Base-by-base conservation (phyloP, 2,329 filamentous ascomycete species). In the Cordyceps cateniannulata region DNA sequence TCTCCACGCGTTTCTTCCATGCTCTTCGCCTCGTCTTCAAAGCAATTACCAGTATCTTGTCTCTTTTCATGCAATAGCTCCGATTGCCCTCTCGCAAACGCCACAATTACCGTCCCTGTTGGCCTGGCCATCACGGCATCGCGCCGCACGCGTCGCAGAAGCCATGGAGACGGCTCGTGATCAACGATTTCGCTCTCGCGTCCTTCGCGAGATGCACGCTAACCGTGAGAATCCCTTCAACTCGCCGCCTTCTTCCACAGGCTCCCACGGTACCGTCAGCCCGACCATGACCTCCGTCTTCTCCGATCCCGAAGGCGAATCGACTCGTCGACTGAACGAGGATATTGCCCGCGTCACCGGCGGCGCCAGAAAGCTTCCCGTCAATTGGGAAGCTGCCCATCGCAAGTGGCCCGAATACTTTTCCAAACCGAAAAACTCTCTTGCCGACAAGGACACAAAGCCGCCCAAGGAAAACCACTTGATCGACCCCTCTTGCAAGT, bases 181-280 rank as follows among this genome's bases (percentile, higher is more conserved):
- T 60, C 73, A 64, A 66, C 73, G 76, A 66, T 79, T 77, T 72
- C 76, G 76, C 67, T 79, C 77, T 67, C 77, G 77, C 66, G 77
- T 79, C 63, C 73, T 79, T 66, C 76, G 79, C 70, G 79, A 81
- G 72, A 80, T 81, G 78, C 77, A 79, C 53, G 73, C 77, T 64
- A 77, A 80, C 71, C 75, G 77, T 69, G 76, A 81, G 62, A 81
- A 84, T 69, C 81, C 81, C 6, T 84, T 83, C 73, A 82, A 81
- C 71, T 84, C 81, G 22, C 82, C 82, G 5, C 81, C 81, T 22
- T 83, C 81, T 7, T 84, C 81, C 7, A 84, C 81, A 32, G 81
- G 81, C 60, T 81, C 80, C 57, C 81, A 83, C 71, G 81, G 81
- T 69, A 82, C 81, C 63, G 76, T 84, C 64, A 82, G 79, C 67